phyloP scores from a whole-genome alignment of 768 basidiomycete genomes.

The Steccherinum ochraceum region DNA sequence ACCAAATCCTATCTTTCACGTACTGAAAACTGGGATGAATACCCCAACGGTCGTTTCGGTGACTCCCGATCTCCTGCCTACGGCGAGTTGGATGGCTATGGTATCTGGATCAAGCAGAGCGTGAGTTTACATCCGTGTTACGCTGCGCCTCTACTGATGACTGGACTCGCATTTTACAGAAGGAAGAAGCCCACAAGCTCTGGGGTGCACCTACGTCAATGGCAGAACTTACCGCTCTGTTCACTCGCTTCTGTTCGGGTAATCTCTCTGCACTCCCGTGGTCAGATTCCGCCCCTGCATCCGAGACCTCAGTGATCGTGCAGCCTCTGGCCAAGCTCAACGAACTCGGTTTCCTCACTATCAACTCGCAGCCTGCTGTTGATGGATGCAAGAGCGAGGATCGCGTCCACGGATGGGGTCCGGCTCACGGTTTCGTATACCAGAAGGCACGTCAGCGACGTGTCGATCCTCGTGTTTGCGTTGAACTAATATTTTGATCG shows the following conservation, averaged over 20 bases:
- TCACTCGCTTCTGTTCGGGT: conserved; percentile 76
- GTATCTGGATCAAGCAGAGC: conserved; percentile 86
- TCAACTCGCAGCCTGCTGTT: conserved; percentile 96
- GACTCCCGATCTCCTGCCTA: conserved; percentile 97
- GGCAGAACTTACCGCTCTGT: conserved; percentile 65
- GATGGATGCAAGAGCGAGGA: conserved; percentile 85
- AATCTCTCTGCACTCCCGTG: conserved; percentile 81
- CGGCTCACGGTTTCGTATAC: conserved; percentile 88
- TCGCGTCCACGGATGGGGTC: conserved; percentile 89
- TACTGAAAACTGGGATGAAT: conserved; percentile 99
- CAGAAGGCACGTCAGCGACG: conserved; percentile 57
- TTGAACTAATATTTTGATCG: conserved; percentile 2
- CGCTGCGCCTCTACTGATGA: neutral
- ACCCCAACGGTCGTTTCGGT: conserved; percentile 98
- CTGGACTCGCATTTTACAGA: conserved; percentile 36
- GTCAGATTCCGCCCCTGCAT: conserved; percentile 85
- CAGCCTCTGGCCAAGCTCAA: conserved; percentile 80
- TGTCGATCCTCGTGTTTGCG: conserved; percentile 1
- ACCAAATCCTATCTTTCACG: conserved; percentile 92
- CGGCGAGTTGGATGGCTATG: conserved; percentile 96
- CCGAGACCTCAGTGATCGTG: conserved; percentile 79
- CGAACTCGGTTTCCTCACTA: conserved; percentile 87
- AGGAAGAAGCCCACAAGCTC: conserved; percentile 77
- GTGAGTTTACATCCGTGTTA: conserved; percentile 37
- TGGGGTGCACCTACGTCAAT: conserved; percentile 79